phyloP scores from a whole-genome alignment of 208 protist genomes.

The Novymonas esmeraldas region DNA sequence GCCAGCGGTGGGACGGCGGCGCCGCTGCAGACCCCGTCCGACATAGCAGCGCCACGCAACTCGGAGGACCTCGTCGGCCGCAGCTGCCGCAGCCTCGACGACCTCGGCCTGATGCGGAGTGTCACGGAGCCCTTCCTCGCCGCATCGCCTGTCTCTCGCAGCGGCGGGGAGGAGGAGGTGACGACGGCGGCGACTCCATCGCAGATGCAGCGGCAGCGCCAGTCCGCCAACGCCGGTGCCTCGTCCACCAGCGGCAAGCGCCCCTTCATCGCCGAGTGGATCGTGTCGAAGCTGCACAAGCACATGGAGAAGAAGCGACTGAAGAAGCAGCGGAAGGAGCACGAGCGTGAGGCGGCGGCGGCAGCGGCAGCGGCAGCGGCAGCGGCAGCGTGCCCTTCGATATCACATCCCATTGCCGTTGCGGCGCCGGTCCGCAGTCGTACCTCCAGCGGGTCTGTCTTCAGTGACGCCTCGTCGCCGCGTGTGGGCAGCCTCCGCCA shows the following conservation, averaged over 20 bases:
- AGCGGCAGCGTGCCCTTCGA: not conserved
- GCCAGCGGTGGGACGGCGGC: not conserved
- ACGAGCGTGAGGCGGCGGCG: slow-evolving; percentile 23
- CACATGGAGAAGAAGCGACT: slow-evolving; percentile 33
- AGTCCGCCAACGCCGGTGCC: too few relatives aligned
- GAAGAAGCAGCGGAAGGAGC: slow-evolving; percentile 23
- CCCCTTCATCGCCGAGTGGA: slow-evolving; percentile 22
- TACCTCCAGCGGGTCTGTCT: slow-evolving; percentile 8
- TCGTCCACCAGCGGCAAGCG: slow-evolving; percentile 1
- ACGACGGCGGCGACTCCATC: too few relatives aligned
- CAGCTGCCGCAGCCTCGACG: not conserved
- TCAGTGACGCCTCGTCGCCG: slow-evolving; percentile 9
- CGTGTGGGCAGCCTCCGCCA: not conserved
- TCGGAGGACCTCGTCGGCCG: slow-evolving; percentile 14
- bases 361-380: not conserved
- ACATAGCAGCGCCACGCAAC: slow-evolving; percentile 22
- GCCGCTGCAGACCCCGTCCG: not conserved
- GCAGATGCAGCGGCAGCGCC: too few relatives aligned
- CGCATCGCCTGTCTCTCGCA: not conserved
- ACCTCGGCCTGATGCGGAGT: not conserved
- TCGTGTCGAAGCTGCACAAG: slow-evolving; percentile 34
- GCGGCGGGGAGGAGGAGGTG: not conserved
- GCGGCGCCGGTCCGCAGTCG: not conserved
- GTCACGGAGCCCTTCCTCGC: slow-evolving; percentile 2
- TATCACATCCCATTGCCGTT: too few relatives aligned